Evolutionary conservation across 2,329 filamentous ascomycete species (phyloP).

Genomic region (Albifimbria verrucaria): DNA sequence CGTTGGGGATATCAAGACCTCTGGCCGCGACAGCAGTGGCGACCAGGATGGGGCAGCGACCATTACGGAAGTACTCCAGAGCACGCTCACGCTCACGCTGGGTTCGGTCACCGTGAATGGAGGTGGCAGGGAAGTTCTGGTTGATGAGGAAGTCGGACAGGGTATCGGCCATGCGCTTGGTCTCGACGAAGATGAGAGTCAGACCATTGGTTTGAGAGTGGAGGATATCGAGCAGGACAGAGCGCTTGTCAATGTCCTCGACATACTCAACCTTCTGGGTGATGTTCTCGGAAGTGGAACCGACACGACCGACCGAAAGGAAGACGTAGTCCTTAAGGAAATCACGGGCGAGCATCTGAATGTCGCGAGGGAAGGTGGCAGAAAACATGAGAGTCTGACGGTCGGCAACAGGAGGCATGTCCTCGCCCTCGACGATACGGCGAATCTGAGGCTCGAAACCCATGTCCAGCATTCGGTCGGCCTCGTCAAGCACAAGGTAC

Average conservation of each 20-base stretch:
- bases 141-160: conserved; percentile 98
- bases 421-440: conserved; percentile 95
- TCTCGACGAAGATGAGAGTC: conserved; percentile 97
- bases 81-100: conserved; percentile 98
- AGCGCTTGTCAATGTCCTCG: conserved; percentile 96
- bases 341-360: conserved; percentile 97
- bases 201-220: conserved; percentile 88
- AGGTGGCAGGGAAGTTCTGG: conserved; percentile 96
- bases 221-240: conserved; percentile 93
- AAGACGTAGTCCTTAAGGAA: conserved; percentile 99
- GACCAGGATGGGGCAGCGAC: conserved; percentile 91
- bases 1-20: conserved; percentile 92
- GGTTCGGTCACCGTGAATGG: conserved; percentile 97
- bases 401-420: conserved; percentile 81
- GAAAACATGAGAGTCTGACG: conserved; percentile 99
- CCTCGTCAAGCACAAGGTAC: conserved; percentile 97
- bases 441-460: conserved; percentile 99
- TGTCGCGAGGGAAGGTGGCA: conserved; percentile 97
- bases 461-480: conserved; percentile 99
- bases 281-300: conserved; percentile 99
- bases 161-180: conserved; percentile 98
- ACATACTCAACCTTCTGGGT: conserved; percentile 99
- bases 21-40: conserved; percentile 91
- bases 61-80: conserved; percentile 95
- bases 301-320: conserved; percentile 96